phyloP scores from a whole-genome alignment of 1,139 yeast genomes.

The Pichia sp. region DNA sequence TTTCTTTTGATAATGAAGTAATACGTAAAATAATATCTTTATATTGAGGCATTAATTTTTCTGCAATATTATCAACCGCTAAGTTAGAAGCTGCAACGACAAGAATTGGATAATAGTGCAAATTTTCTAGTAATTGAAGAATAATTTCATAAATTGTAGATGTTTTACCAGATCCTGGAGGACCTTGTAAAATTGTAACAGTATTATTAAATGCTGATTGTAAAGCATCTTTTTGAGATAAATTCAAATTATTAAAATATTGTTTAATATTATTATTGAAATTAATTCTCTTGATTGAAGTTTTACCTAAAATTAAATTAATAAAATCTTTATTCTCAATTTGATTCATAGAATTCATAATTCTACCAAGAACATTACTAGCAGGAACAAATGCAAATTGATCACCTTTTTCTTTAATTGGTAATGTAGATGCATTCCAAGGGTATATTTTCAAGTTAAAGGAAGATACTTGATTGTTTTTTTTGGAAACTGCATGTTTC shows the following conservation, averaged over 20 bases:
- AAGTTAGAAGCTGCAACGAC: constrained; percentile 74
- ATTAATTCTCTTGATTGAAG: constrained; percentile 51
- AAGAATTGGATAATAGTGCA: constrained; percentile 44
- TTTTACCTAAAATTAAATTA: constrained; percentile 54
- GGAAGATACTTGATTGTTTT: constrained; percentile 12
- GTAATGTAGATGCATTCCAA: constrained; percentile 53
- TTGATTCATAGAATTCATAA: constrained; percentile 57
- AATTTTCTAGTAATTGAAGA: constrained; percentile 44
- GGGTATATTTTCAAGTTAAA: constrained; percentile 44
- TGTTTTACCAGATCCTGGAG: constrained; percentile 98
- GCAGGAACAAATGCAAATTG: constrained; percentile 52
- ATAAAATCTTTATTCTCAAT: constrained; percentile 52
- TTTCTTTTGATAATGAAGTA: constrained; percentile 54
- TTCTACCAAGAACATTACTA: constrained; percentile 56
- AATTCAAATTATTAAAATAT: constrained; percentile 47
- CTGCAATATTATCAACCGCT: constrained; percentile 74
- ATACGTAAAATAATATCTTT: constrained; percentile 53
- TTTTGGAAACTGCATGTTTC: constrained; percentile 14
- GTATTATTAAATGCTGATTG: constrained; percentile 64
- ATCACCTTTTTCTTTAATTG: constrained; percentile 29
- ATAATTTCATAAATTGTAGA: constrained; percentile 82
- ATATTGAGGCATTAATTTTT: constrained; percentile 48
- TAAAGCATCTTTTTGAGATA: constrained; percentile 60
- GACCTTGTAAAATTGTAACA: constrained; percentile 85
- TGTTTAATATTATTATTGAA: constrained; percentile 47